Conservation (phyloP, 768 basidiomycete genomes). For the Xerocomellus amylosporus region DNA sequence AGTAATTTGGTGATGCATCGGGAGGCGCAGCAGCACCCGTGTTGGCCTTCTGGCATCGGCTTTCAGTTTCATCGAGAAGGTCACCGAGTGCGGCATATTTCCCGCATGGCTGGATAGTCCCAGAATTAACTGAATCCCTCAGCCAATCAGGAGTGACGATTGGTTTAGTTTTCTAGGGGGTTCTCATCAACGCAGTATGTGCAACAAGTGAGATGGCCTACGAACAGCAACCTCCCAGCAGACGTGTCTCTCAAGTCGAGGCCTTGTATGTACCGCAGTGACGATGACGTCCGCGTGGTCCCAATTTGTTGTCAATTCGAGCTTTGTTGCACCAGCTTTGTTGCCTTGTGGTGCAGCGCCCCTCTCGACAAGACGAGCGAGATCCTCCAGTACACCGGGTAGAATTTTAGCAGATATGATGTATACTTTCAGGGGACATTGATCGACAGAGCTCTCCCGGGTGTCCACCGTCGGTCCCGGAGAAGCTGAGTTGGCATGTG, state of each 20-base stretch:
- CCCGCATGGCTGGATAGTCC: slow-evolving; percentile 46
- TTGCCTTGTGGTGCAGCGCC: not conserved
- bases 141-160: slow-evolving; percentile 76
- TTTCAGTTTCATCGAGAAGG: slow-evolving; percentile 45
- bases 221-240: slow-evolving; percentile 63
- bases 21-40: not conserved
- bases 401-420: slow-evolving; percentile 35
- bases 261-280: slow-evolving; percentile 62
- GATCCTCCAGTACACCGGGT: slow-evolving; percentile 17
- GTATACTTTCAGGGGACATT: slow-evolving; percentile 20
- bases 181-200: not conserved
- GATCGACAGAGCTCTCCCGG: slow-evolving; percentile 4
- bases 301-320: slow-evolving; percentile 39
- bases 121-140: slow-evolving; percentile 48
- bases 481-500: not conserved
- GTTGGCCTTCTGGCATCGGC: slow-evolving; percentile 39
- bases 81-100: slow-evolving; percentile 56
- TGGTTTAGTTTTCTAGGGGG: slow-evolving; percentile 56
- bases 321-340: not conserved
- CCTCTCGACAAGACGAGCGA: slow-evolving; percentile 28
- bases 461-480: slow-evolving; percentile 2
- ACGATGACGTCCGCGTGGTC: slow-evolving; percentile 62
- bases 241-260: slow-evolving; percentile 68
- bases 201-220: slow-evolving; percentile 6
- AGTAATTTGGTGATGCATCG: not conserved